Evolutionary conservation across 176 grass and related monocot species (phyloP).

Genomic region (Aegilops umbellulata): DNA sequence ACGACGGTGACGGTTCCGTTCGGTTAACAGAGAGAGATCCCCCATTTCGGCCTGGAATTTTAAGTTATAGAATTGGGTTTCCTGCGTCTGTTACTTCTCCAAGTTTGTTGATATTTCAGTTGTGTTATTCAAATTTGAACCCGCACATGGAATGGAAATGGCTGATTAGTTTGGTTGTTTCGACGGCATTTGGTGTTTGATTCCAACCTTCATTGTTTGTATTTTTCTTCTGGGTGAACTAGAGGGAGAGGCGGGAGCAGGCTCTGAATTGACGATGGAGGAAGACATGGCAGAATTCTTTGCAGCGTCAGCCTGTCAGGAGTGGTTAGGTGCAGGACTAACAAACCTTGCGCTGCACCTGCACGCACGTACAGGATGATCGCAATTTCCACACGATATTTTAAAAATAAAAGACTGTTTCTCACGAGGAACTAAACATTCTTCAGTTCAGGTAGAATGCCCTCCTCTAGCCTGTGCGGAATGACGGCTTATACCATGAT

Average conservation of each 20-base stretch:
- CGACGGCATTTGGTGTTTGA: neutral
- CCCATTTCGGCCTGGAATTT: too few relatives aligned
- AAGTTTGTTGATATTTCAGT: neutral
- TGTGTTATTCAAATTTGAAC: neutral
- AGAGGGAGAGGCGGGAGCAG: too few relatives aligned
- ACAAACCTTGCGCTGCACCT: neutral
- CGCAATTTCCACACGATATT: neutral
- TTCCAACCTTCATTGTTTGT: neutral
- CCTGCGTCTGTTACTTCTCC: neutral
- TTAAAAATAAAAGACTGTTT: neutral
- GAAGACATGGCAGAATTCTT: neutral
- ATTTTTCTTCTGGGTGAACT: neutral
- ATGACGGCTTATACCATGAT: too few relatives aligned
- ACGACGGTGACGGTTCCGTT: neutral
- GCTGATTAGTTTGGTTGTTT: neutral
- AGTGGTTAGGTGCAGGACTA: neutral
- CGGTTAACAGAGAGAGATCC: too few relatives aligned
- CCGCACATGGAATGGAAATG: neutral
- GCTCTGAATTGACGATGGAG: neutral
- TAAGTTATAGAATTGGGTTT: too few relatives aligned
- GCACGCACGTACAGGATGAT: neutral
- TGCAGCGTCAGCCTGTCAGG: conserved; percentile 2
- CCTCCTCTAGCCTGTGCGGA: too few relatives aligned
- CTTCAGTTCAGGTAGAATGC: too few relatives aligned
- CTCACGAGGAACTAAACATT: too few relatives aligned